Base-by-base conservation (phyloP, 176 grass and related monocot genomes). In the Aegilops sharonensis region DNA sequence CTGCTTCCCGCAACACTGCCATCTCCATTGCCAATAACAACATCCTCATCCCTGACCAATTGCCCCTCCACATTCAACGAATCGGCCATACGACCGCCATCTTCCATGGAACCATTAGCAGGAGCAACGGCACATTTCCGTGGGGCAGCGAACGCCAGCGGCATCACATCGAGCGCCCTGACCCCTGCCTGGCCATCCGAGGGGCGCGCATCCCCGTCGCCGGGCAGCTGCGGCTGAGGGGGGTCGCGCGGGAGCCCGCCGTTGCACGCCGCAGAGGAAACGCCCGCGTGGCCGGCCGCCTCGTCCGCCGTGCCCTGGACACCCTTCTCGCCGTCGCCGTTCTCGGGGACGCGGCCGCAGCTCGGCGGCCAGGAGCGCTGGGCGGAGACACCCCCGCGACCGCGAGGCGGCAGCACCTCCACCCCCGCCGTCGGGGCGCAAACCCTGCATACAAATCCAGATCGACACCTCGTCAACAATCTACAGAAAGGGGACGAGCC, bases 321-420 rank as follows among this genome's bases (percentile, higher is more conserved):
- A 31, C 42, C 72, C 3, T 54, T 62, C 14, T 12, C 70, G 17
- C 65, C 40, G 63, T 72, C 45, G 35, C 47, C 25, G 27, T 9
- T 8, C 14, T 52, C 27, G 0, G 85, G 47, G 64, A 71, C 80
- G 20, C 82, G 87, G 72, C 90, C 90, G 30, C 85, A 92, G 21
- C 83, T 40, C 1, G 63, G 74, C 20, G 88, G 93, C 88, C 87
- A 92, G 8, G 85, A 81, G 75, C 81, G 76, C 67, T 4, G 56
- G 29, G 85, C 77, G 29, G 81, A 85, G 68, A 76, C 37, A 32
- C 37, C 76, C 36, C 81, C 45, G 15, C 43, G 72, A 17, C 81
- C 45, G 25, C 43, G 73, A 17, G 42, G 47, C 45, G 60, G 21
- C 21, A 24, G 60, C 37, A 75, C 39, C 75, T 78, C 74, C 40